A percentile compares a stretch with the other conserved stretches of the same genome.
Evolutionary conservation across 2,329 filamentous ascomycete genomes (phyloP).

Genomic region (Didymella exigua): DNA sequence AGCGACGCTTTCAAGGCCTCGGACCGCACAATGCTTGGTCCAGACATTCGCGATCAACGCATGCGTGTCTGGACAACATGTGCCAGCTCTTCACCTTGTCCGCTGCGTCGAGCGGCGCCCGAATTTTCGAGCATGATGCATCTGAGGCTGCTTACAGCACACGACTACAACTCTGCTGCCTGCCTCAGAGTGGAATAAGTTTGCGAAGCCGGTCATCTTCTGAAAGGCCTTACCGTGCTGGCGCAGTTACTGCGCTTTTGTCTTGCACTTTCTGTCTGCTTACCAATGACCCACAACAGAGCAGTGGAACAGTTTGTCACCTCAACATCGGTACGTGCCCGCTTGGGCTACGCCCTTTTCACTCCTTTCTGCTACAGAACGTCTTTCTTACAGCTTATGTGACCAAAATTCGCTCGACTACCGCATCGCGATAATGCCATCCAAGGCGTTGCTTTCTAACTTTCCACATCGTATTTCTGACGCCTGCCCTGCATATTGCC

Average conservation of each 20-base stretch:
- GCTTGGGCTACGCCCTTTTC: conserved; percentile 9
- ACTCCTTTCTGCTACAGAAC: not conserved
- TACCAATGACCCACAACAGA: conserved; percentile 8
- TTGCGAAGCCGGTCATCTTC: conserved; percentile 12
- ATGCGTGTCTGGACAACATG: not conserved
- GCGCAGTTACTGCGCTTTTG: not conserved
- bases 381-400: not conserved
- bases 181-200: conserved; percentile 14
- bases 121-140: conserved; percentile 22
- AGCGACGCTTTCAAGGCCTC: not conserved
- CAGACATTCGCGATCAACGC: not conserved
- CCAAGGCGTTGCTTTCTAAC: conserved; percentile 11
- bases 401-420: not conserved
- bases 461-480: conserved; percentile 11
- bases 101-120: conserved; percentile 10
- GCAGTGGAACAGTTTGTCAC: conserved; percentile 12
- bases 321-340: conserved; percentile 13
- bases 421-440: not conserved
- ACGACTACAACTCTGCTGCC: conserved; percentile 16
- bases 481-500: conserved; percentile 2
- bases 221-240: conserved; percentile 6
- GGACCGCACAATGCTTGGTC: not conserved
- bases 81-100: not conserved
- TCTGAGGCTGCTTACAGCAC: conserved; percentile 28
- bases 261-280: conserved; percentile 3